A percentile compares a stretch with the other conserved stretches of the same genome.
These are phyloP conservation scores for Albizia julibrissin DNA, from an alignment of 306 rosid genomes.

Conservation along the genomic window DNA sequence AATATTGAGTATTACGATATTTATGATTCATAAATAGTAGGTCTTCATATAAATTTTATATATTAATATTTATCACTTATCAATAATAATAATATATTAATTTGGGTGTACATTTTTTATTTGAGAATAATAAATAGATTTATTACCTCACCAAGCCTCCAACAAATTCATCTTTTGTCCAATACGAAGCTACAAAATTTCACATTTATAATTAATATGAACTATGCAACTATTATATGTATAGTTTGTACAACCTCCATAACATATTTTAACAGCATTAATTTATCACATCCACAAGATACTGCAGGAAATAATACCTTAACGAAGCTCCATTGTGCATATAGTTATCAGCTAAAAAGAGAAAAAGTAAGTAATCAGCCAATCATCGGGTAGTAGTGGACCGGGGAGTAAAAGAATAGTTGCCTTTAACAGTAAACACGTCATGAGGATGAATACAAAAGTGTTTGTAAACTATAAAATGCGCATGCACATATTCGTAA, in stretches of 20 bases:
- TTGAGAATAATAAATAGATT: not conserved
- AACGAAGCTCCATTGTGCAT: not conserved
- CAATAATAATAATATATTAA: not conserved
- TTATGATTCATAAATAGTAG: not conserved
- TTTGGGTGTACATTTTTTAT: not conserved
- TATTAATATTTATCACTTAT: not conserved
- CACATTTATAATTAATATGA: not conserved
- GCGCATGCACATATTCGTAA: not conserved
- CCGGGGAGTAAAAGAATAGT: not conserved
- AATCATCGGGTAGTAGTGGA: not conserved
- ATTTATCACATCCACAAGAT: not conserved
- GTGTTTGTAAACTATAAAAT: not conserved
- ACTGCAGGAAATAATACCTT: not conserved
- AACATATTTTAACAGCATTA: not conserved
- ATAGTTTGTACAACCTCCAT: not conserved
- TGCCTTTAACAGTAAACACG: not conserved
- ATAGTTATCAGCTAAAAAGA: constrained; percentile 3
- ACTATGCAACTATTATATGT: not conserved
- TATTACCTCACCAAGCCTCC: not conserved
- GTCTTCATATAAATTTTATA: too few species aligned
- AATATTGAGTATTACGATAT: not conserved
- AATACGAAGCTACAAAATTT: not conserved
- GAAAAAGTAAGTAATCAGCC: not conserved
- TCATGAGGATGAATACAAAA: not conserved
- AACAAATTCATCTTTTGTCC: not conserved